These are phyloP conservation scores for Globisporangium nodosum DNA, from an alignment of 352 stramenopile genomes.

Conservation along the genomic window DNA sequence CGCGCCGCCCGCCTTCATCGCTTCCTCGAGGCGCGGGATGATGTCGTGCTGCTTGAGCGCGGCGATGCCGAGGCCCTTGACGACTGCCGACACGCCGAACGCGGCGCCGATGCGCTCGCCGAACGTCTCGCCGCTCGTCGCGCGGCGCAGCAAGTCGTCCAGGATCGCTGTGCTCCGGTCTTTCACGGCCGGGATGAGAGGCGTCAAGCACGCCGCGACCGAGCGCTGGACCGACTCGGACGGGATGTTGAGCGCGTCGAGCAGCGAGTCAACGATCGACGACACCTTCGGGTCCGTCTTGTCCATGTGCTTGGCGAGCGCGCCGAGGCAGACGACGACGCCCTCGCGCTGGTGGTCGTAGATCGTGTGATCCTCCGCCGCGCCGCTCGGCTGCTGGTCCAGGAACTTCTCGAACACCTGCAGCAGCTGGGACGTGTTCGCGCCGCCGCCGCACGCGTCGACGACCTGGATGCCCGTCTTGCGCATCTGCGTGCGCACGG, in stretches of 20 bases:
- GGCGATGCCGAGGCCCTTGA: constrained; percentile 99
- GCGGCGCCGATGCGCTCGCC: constrained; percentile 92
- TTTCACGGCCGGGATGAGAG: constrained; percentile 83
- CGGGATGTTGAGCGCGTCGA: constrained; percentile 88
- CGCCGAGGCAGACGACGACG: constrained; percentile 87
- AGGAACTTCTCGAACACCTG: constrained; percentile 74
- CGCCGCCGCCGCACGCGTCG: constrained; percentile 51
- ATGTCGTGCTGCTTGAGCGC: constrained; percentile 97
- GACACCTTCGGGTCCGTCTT: constrained; percentile 86
- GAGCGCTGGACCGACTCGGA: constrained; percentile 92
- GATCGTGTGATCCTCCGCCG: constrained; percentile 38
- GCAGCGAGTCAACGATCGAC: constrained; percentile 80
- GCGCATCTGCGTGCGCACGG: constrained; percentile 78
- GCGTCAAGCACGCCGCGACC: constrained; percentile 86
- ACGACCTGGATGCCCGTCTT: constrained; percentile 82
- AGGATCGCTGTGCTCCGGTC: constrained; percentile 71
- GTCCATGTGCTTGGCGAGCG: constrained; percentile 88
- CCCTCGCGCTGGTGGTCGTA: constrained; percentile 89
- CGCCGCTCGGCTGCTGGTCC: constrained; percentile 53
- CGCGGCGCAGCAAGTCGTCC: constrained; percentile 60
- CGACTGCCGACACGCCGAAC: constrained; percentile 96
- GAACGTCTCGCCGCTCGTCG: constrained; percentile 77
- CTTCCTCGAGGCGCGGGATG: constrained; percentile 88
- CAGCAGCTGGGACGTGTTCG: constrained; percentile 62
- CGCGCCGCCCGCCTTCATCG: constrained; percentile 67